Conservation (phyloP, 2,329 filamentous ascomycete genomes). For the Ramularia endophylla region DNA sequence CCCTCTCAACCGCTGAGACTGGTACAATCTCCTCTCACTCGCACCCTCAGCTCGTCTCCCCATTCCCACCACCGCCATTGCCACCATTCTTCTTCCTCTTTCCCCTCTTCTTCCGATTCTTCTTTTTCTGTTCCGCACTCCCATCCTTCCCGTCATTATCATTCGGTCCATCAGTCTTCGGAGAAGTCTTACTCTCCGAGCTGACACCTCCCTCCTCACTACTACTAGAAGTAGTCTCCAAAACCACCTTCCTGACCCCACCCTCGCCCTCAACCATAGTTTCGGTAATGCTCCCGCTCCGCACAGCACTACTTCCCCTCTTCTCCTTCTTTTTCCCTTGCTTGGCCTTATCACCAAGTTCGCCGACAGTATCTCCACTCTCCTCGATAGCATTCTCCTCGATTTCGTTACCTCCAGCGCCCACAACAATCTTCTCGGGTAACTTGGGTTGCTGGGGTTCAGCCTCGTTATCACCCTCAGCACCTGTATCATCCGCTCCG, state of each 20-base stretch:
- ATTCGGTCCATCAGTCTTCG: slow-evolving; percentile 14
- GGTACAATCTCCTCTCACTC: too few relatives aligned
- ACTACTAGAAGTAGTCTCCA: slow-evolving; percentile 56
- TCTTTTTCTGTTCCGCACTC: slow-evolving; percentile 9
- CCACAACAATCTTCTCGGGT: slow-evolving; percentile 18
- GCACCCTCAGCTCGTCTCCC: not conserved
- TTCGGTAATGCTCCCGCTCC: slow-evolving; percentile 73
- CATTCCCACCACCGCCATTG: not conserved
- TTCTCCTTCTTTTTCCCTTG: slow-evolving; percentile 20
- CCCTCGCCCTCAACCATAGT: slow-evolving; percentile 63
- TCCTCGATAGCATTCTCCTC: slow-evolving; percentile 1
- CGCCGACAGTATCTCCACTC: slow-evolving; percentile 14
- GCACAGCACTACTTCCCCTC: slow-evolving; percentile 37
- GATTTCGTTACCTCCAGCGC: not conserved
- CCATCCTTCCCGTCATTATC: slow-evolving; percentile 5
- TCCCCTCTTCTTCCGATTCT: slow-evolving; percentile 22
- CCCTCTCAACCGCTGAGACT: too few relatives aligned
- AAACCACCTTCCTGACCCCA: slow-evolving; percentile 68
- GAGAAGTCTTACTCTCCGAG: slow-evolving; percentile 7
- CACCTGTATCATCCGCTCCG: not conserved
- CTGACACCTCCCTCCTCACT: slow-evolving; percentile 3
- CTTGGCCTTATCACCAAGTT: slow-evolving; percentile 7
- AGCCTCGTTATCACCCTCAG: too few relatives aligned
- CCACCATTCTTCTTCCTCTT: slow-evolving; percentile 17
- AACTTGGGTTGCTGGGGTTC: slow-evolving; percentile 2